These are phyloP conservation scores for Wickerhamomyces silvicola DNA, from an alignment of 805 yeast genomes.

Conservation along the genomic window DNA sequence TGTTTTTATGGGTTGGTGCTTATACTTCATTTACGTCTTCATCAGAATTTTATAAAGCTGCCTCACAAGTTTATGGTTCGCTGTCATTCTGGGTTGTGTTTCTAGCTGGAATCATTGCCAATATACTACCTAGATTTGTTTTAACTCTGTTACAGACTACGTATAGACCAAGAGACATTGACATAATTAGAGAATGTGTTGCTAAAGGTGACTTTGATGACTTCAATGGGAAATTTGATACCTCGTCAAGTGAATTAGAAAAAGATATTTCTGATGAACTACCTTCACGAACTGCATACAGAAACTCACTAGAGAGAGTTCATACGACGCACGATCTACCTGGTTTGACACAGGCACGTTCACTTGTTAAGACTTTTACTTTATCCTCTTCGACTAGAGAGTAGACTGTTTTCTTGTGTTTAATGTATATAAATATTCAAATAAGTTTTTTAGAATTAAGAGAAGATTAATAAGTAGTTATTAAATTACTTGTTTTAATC, in stretches of 20 bases:
- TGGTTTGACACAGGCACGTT: constrained; percentile 8
- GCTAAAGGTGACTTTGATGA: constrained; percentile 52
- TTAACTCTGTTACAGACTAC: constrained; percentile 47
- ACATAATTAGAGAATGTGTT: constrained; percentile 66
- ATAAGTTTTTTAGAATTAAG: too few relatives aligned
- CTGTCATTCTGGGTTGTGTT: constrained; percentile 61
- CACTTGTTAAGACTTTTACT: constrained; percentile 9
- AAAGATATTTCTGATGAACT: constrained; percentile 4
- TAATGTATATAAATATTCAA: too few relatives aligned
- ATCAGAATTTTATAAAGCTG: constrained; percentile 58
- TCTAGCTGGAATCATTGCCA: constrained; percentile 51
- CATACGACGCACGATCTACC: constrained; percentile 9
- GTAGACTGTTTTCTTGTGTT: too few relatives aligned
- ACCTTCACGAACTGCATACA: not conserved
- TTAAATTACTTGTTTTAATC: too few relatives aligned
- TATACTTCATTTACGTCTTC: constrained; percentile 55
- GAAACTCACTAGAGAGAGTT: constrained; percentile 3
- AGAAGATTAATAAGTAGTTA: too few relatives aligned
- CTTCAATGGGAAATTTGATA: constrained; percentile 46
- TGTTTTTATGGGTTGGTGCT: constrained; percentile 72
- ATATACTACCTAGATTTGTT: constrained; percentile 61
- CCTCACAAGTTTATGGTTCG: constrained; percentile 54
- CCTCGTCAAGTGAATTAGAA: constrained; percentile 26
- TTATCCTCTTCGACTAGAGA: constrained; percentile 4
- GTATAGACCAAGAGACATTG: constrained; percentile 59